Conservation (phyloP, 441 rosid genomes). For the Bruguiera hainesii region DNA sequence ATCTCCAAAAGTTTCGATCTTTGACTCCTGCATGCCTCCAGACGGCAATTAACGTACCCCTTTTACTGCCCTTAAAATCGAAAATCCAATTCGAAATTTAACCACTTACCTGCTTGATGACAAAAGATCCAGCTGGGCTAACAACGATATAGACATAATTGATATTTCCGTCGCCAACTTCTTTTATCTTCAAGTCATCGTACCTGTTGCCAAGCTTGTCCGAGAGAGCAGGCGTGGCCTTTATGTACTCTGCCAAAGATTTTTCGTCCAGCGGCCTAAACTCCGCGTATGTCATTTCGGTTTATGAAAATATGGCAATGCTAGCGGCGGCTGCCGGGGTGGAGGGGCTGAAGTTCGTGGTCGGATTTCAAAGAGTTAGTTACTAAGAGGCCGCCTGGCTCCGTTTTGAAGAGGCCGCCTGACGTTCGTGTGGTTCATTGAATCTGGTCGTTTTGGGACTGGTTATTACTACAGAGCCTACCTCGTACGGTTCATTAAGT, state of each 20-base stretch:
- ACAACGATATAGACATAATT: conserved; percentile 67
- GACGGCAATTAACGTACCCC: neutral
- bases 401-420: too few species aligned
- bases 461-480: too few species aligned
- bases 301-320: too few species aligned
- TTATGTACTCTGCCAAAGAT: conserved; percentile 60
- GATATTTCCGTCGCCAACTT: conserved; percentile 95
- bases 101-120: conserved; percentile 70
- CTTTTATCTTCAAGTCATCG: conserved; percentile 61
- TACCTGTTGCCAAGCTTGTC: conserved; percentile 47
- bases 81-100: neutral
- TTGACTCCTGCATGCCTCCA: too few species aligned
- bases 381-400: neutral
- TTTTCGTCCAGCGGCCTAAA: conserved; percentile 64
- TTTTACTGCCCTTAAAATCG: neutral
- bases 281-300: conserved; percentile 57
- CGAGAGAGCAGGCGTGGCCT: conserved; percentile 63
- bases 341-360: neutral
- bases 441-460: neutral
- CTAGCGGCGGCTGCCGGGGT: neutral
- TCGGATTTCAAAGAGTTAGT: neutral
- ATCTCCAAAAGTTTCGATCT: neutral
- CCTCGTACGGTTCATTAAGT: too few species aligned
- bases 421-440: neutral
- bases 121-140: conserved; percentile 63